Base-by-base conservation (phyloP, 2,329 filamentous ascomycete genomes). In the Penicillium sp. region DNA sequence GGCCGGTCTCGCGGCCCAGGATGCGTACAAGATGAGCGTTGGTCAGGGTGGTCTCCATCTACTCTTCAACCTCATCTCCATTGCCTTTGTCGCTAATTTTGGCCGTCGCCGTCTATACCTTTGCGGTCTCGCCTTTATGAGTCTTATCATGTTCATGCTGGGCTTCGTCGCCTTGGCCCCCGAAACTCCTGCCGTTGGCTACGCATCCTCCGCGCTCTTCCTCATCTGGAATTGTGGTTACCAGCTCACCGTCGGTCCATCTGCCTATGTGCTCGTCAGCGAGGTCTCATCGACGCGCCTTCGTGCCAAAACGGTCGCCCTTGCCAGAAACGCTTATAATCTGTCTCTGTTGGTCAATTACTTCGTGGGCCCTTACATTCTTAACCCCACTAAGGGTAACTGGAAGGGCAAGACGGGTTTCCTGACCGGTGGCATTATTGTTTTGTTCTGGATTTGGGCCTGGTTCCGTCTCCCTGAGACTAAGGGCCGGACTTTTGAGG, bases 271-370 rank as follows among this genome's bases (percentile, higher is more conserved):
- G 1, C 69, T 84, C 38, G 75, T 84, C 38, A 79, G 81, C 0
- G 83, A 84, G 65, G 74, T 84, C 3, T 82, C 81, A 0, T 83
- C 82, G 2, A 82, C 80, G 0, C 76, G 82, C 14, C 77, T 85
- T 41, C 81, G 82, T 61, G 76, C 79, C 45, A 84, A 84, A 73
- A 83, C 81, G 1, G 81, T 84, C 34, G 81, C 82, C 5, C 72
- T 84, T 43, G 81, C 81, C 3, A 75, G 82, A 20, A 75, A 74
- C 31, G 68, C 76, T 20, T 84, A 83, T 71, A 82, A 84, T 63
- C 71, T 82, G 7, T 66, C 71, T 20, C 77, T 77, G 55, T 80
- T 85, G 47, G 57, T 77, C 35, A 78, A 75, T 67, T 83, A 76
- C 17, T 59, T 70, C 54, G 59, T 70, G 37, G 67, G 69, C 5